Conservation (phyloP, 108 stramenopile genomes). For the Stephanodiscus minutulus region DNA sequence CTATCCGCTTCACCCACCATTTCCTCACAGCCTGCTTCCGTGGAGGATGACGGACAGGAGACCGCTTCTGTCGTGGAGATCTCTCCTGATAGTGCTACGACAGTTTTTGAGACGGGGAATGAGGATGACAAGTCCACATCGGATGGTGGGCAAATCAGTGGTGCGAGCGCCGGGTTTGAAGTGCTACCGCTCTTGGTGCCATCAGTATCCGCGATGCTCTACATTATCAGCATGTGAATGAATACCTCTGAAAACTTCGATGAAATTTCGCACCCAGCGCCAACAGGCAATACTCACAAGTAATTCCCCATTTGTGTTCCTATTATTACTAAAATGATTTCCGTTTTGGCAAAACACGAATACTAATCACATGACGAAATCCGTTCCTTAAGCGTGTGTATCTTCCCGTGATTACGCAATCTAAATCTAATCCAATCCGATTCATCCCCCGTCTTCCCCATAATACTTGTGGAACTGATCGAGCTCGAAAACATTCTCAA, state of each 20-base stretch:
- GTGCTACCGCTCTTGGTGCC: not conserved
- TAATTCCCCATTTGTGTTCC: not conserved
- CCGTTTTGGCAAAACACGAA: no score
- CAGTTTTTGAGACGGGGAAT: not conserved
- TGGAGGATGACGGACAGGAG: not conserved
- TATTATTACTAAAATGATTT: not conserved
- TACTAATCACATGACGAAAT: not conserved
- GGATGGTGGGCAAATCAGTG: not conserved
- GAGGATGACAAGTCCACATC: not conserved
- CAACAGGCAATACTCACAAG: not conserved
- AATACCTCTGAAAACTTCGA: no score
- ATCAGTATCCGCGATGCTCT: not conserved
- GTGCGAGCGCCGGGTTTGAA: not conserved
- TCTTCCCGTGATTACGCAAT: not conserved
- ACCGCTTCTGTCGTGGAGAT: no score
- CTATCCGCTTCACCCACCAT: not conserved
- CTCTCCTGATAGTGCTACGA: no score
- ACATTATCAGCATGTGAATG: not conserved
- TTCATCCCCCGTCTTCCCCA: conserved; percentile 42
- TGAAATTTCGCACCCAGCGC: no score
- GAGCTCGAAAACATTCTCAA: conserved; percentile 87
- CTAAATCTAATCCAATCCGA: conserved; percentile 1
- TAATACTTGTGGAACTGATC: conserved; percentile 87
- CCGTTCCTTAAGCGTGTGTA: not conserved
- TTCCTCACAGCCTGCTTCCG: not conserved